phyloP scores from a whole-genome alignment of 2,329 filamentous ascomycete genomes.

The Scedosporium aurantiacum region DNA sequence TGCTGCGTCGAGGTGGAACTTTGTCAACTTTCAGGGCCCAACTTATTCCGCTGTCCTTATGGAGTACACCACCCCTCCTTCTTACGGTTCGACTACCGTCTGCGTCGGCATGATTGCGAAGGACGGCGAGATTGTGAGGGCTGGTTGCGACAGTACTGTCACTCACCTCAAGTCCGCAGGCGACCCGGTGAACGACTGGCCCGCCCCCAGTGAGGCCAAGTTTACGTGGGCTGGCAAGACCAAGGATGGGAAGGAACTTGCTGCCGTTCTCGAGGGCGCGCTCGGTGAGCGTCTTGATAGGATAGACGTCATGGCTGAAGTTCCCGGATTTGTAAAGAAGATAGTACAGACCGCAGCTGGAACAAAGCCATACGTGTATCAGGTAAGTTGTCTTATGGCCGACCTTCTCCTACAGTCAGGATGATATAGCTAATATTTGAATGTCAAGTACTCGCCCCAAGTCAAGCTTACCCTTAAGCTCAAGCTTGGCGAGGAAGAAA shows the following conservation, averaged over 20 bases:
- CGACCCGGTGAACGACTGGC: constrained; percentile 78
- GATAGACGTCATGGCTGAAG: constrained; percentile 92
- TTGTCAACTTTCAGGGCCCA: constrained; percentile 80
- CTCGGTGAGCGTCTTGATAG: constrained; percentile 61
- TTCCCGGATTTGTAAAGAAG: constrained; percentile 89
- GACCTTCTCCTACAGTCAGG: background rate
- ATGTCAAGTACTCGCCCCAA: constrained; percentile 54
- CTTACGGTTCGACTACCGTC: constrained; percentile 78
- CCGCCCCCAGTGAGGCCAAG: constrained; percentile 65
- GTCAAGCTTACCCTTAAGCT: constrained; percentile 62
- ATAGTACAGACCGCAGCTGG: constrained; percentile 82
- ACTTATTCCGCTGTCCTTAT: constrained; percentile 84
- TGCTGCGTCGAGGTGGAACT: constrained; percentile 86
- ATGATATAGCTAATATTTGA: constrained; percentile 13
- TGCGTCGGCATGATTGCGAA: constrained; percentile 73
- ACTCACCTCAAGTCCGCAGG: constrained; percentile 58
- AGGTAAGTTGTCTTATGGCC: constrained; percentile 41
- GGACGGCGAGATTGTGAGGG: constrained; percentile 69
- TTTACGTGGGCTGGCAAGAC: constrained; percentile 70
- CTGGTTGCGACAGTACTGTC: constrained; percentile 52
- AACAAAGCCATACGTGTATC: constrained; percentile 96
- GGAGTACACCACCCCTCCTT: constrained; percentile 90
- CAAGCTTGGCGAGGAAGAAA: constrained; percentile 71
- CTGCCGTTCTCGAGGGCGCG: constrained; percentile 56
- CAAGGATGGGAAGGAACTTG: constrained; percentile 63